Percentiles rank a stretch among this genome's conserved stretches.
These are phyloP conservation scores for Protomyces inouyei DNA, from an alignment of 1,139 yeast genomes.

Conservation along the genomic window DNA sequence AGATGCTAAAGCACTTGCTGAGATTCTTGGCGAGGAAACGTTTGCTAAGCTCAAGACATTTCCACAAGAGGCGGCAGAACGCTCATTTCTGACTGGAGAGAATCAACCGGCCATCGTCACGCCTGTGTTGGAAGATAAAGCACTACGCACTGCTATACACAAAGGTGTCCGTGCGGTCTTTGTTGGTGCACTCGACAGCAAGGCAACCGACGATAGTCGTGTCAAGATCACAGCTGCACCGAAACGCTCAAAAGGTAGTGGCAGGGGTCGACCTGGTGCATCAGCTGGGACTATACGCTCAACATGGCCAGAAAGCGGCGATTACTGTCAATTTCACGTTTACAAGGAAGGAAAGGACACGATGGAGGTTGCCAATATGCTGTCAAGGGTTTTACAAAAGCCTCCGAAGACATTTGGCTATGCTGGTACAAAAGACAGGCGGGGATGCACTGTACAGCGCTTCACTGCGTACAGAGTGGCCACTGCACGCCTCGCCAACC, in stretches of 20 bases:
- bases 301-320: slow-evolving; percentile 28
- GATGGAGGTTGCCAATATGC: slow-evolving; percentile 81
- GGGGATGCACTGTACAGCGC: slow-evolving; percentile 91
- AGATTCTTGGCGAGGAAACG: slow-evolving; percentile 56
- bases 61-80: slow-evolving; percentile 54
- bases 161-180: slow-evolving; percentile 70
- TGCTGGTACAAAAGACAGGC: slow-evolving; percentile 95
- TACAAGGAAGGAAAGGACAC: slow-evolving; percentile 96
- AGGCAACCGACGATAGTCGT: slow-evolving; percentile 62
- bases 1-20: slow-evolving; percentile 37
- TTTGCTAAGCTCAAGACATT: slow-evolving; percentile 48
- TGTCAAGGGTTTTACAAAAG: slow-evolving; percentile 66
- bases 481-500: slow-evolving; percentile 70
- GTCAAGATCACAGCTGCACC: slow-evolving; percentile 6
- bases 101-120: slow-evolving; percentile 13
- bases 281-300: slow-evolving; percentile 5
- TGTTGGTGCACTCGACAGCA: slow-evolving; percentile 68
- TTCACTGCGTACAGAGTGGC: slow-evolving; percentile 66
- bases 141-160: slow-evolving; percentile 69
- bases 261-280: slow-evolving; percentile 39
- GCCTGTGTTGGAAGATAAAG: slow-evolving; percentile 51
- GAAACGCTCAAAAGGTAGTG: slow-evolving; percentile 39
- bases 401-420: slow-evolving; percentile 67
- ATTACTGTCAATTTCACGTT: slow-evolving; percentile 69
- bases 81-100: slow-evolving; percentile 47